Percentiles rank a stretch among this genome's conserved stretches.
Evolutionary conservation across 169 alveolate genomes (phyloP).

Genomic region (Cryptosporidium ryanae): DNA sequence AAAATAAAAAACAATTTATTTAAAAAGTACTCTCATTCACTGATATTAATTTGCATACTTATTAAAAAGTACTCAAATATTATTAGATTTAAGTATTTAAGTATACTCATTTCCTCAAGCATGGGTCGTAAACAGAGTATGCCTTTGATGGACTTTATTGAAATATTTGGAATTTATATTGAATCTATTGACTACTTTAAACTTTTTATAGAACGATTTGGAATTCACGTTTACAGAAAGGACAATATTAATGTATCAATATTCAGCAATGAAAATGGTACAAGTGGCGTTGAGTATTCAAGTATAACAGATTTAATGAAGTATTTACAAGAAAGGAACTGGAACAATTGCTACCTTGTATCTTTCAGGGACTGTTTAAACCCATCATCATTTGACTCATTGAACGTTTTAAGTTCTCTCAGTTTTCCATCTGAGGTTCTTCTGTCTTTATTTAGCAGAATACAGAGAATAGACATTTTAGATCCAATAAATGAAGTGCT

Average conservation of each 20-base stretch:
- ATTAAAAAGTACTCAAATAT: slow-evolving; percentile 64
- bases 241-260: slow-evolving; percentile 6
- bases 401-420: slow-evolving; percentile 28
- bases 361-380: slow-evolving; percentile 53
- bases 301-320: too few species aligned
- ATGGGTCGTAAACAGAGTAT: slow-evolving; percentile 26
- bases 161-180: slow-evolving; percentile 56
- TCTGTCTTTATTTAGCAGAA: not conserved
- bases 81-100: slow-evolving; percentile 43
- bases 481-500: slow-evolving; percentile 31
- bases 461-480: slow-evolving; percentile 45
- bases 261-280: not conserved
- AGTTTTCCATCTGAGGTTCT: slow-evolving; percentile 50
- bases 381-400: slow-evolving; percentile 31
- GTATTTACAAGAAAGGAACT: too few species aligned
- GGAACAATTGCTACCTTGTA: slow-evolving; percentile 3
- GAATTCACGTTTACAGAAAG: slow-evolving; percentile 15
- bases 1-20: not conserved
- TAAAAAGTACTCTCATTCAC: slow-evolving; percentile 22
- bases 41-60: slow-evolving; percentile 31
- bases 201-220: slow-evolving; percentile 52
- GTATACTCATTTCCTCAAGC: slow-evolving; percentile 30
- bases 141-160: slow-evolving; percentile 44
- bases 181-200: slow-evolving; percentile 33
- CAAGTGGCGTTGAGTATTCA: too few species aligned